Evolutionary conservation across 2,329 filamentous ascomycete genomes (phyloP).

Genomic region (Aspergillus novoparasiticus): DNA sequence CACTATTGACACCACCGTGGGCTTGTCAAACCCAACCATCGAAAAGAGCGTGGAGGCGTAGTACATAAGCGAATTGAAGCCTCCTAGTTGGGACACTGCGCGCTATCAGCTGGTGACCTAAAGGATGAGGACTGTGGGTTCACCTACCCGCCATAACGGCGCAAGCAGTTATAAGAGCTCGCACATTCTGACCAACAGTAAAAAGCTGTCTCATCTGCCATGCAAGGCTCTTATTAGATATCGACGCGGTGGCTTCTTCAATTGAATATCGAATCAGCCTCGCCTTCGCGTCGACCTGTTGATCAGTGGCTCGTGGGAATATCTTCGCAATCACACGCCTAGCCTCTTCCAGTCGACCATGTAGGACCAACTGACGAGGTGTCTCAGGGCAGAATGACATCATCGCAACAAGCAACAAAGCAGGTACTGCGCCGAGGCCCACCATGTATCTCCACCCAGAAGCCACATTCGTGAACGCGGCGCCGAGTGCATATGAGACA

Average conservation of each 20-base stretch:
- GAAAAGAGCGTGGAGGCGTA: conserved; percentile 48
- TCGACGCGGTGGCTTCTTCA: conserved; percentile 33
- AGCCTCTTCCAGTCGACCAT: conserved; percentile 45
- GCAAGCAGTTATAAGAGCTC: conserved; percentile 49
- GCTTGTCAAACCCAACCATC: conserved; percentile 54
- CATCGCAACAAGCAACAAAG: conserved; percentile 48
- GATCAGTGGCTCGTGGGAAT: conserved; percentile 32
- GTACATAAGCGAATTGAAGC: conserved; percentile 51
- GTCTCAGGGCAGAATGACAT: conserved; percentile 54
- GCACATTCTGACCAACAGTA: conserved; percentile 46
- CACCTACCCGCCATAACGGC: conserved; percentile 49
- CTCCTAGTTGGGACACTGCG: conserved; percentile 49
- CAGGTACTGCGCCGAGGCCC: conserved; percentile 50
- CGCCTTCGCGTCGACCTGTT: conserved; percentile 51
- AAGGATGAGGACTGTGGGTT: conserved; percentile 45
- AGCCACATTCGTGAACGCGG: conserved; percentile 43
- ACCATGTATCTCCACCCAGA: conserved; percentile 56
- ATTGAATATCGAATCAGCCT: conserved; percentile 43
- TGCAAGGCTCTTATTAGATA: conserved; percentile 41
- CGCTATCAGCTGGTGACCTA: conserved; percentile 54
- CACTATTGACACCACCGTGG: conserved; percentile 52
- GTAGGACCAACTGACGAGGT: conserved; percentile 50
- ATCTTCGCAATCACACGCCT: conserved; percentile 33
- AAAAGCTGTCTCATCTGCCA: conserved; percentile 52
- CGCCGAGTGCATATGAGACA: conserved; percentile 46